Evolutionary conservation across 2,329 filamentous ascomycete species (phyloP).

Genomic region (Periconia sp.): DNA sequence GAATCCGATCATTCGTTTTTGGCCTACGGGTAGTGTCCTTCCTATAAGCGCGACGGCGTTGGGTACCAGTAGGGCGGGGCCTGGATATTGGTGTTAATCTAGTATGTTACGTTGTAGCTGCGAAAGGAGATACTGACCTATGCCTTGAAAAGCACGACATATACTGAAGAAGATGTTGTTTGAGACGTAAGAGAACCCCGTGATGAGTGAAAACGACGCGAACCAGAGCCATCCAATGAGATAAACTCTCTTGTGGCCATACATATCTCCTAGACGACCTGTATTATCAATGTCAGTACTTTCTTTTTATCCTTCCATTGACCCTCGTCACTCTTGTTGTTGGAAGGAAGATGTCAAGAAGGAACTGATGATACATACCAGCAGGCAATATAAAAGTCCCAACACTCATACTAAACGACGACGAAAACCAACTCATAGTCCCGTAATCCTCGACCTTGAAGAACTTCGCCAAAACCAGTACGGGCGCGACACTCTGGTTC

Average conservation of each 20-base stretch:
- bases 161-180: conserved; percentile 37
- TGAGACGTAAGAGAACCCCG: conserved; percentile 45
- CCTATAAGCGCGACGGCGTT: conserved; percentile 66
- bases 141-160: conserved; percentile 46
- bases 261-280: conserved; percentile 54
- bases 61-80: conserved; percentile 63
- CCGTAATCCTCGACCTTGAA: conserved; percentile 44
- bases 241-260: conserved; percentile 52
- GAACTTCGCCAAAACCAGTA: conserved; percentile 45
- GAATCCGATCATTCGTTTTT: conserved; percentile 62
- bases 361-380: conserved; percentile 19
- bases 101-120: not conserved
- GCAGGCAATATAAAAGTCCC: conserved; percentile 55
- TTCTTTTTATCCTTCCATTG: not conserved
- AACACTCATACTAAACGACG: conserved; percentile 51
- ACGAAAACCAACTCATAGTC: conserved; percentile 50
- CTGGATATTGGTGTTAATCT: conserved; percentile 41
- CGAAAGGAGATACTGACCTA: conserved; percentile 27
- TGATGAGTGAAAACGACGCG: conserved; percentile 48
- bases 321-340: not conserved
- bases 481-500: conserved; percentile 38
- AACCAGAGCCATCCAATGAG: conserved; percentile 54
- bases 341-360: not conserved
- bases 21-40: conserved; percentile 56
- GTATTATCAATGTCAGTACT: not conserved